Evolutionary conservation across 1,284 basidiomycete genomes (phyloP).

Genomic region (Ganoderma meredithae): DNA sequence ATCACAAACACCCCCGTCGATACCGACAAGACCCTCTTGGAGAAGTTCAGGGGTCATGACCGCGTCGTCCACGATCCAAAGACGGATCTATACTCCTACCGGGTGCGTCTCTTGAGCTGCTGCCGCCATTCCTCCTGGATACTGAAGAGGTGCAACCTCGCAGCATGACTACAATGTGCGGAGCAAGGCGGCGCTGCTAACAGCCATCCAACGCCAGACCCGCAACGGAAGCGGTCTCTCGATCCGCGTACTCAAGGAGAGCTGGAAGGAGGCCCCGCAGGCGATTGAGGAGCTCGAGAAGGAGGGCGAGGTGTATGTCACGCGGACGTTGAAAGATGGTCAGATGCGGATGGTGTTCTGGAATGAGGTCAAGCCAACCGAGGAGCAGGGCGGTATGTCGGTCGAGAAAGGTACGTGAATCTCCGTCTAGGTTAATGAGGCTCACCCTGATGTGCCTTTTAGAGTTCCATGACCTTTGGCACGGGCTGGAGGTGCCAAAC

Average conservation of each 20-base stretch:
- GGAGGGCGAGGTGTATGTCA: conserved; percentile 88
- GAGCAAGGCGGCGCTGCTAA: conserved; percentile 82
- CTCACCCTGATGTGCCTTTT: conserved; percentile 2
- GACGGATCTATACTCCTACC: conserved; percentile 87
- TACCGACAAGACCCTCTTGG: conserved; percentile 72
- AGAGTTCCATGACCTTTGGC: conserved; percentile 93
- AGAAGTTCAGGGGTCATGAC: conserved; percentile 84
- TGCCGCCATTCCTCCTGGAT: neutral
- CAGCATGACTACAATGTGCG: conserved; percentile 90
- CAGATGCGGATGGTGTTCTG: conserved; percentile 90
- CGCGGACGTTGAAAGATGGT: conserved; percentile 84
- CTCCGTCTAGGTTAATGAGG: neutral
- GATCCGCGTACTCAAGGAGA: conserved; percentile 86
- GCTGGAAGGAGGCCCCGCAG: conserved; percentile 85
- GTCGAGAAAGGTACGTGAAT: conserved; percentile 80
- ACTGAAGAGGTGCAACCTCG: conserved; percentile 14
- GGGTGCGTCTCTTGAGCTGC: conserved; percentile 49
- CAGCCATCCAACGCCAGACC: conserved; percentile 83
- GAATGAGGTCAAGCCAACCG: conserved; percentile 85
- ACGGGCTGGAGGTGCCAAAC: conserved; percentile 82
- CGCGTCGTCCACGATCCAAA: conserved; percentile 81
- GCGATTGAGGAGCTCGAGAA: conserved; percentile 88
- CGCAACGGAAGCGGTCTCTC: conserved; percentile 84
- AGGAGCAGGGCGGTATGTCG: conserved; percentile 68
- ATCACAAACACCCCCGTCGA: conserved; percentile 79